phyloP scores from a whole-genome alignment of 495 filamentous ascomycete genomes.

The Bombardia bombarda region DNA sequence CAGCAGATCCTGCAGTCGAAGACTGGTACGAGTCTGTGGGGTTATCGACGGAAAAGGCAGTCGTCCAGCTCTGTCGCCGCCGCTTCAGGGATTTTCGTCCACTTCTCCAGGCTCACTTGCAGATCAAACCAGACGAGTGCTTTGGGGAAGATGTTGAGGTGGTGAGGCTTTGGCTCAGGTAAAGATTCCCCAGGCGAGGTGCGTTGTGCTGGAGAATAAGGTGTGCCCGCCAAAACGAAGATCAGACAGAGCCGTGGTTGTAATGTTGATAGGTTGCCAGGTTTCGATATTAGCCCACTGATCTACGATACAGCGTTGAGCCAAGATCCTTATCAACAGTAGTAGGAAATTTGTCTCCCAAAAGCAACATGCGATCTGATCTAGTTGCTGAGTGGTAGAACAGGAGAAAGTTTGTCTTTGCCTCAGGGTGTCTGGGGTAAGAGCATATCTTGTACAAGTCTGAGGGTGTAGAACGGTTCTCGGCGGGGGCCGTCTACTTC shows the following conservation, averaged over 20 bases:
- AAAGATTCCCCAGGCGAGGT: constrained; percentile 12
- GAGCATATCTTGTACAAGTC: constrained; percentile 25
- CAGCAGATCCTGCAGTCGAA: constrained; percentile 17
- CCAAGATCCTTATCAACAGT: constrained; percentile 5
- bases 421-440: constrained; percentile 13
- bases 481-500: constrained; percentile 29
- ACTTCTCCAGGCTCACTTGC: constrained; percentile 11
- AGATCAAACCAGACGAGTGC: constrained; percentile 22
- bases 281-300: constrained; percentile 9
- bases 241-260: constrained; percentile 20
- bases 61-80: constrained; percentile 4
- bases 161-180: constrained; percentile 8
- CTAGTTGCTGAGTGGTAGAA: background rate
- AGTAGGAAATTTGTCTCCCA: too few relatives aligned
- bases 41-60: constrained; percentile 5
- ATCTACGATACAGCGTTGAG: constrained; percentile 9
- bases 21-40: constrained; percentile 10
- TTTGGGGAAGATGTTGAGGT: constrained; percentile 6
- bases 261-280: constrained; percentile 4
- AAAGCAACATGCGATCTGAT: constrained; percentile 10
- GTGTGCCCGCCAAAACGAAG: constrained; percentile 23
- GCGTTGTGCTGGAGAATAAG: constrained; percentile 19
- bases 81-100: constrained; percentile 3
- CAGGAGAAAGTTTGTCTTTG: constrained; percentile 9
- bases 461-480: constrained; percentile 15